Evolutionary conservation across 371 early-diverging fungal species (phyloP).

Genomic region (Rhizopus arrhizus): DNA sequence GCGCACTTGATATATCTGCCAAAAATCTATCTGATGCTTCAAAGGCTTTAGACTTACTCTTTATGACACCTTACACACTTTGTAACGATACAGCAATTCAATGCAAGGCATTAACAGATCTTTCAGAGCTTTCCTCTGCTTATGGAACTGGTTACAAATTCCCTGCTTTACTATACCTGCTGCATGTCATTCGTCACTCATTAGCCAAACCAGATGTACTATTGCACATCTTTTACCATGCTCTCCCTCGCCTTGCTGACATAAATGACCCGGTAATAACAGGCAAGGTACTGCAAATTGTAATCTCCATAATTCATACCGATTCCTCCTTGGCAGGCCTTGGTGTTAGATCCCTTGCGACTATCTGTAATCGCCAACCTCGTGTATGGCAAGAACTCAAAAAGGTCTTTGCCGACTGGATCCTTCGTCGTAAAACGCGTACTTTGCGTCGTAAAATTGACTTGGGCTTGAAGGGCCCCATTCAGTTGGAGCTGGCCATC

Average conservation of each 20-base stretch:
- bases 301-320: conserved; percentile 46
- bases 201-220: conserved; percentile 30
- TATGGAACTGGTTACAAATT: conserved; percentile 37
- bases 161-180: conserved; percentile 47
- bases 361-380: conserved; percentile 54
- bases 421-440: conserved; percentile 47
- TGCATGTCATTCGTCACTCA: conserved; percentile 51
- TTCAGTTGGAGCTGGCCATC: conserved; percentile 59
- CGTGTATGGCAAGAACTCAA: conserved; percentile 64
- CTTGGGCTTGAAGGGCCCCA: conserved; percentile 27
- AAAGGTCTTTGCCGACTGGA: conserved; percentile 57
- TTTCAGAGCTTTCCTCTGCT: conserved; percentile 2
- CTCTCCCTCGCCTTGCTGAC: conserved; percentile 49
- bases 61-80: conserved; percentile 14
- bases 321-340: conserved; percentile 47
- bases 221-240: conserved; percentile 44
- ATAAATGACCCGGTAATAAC: conserved; percentile 55
- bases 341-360: conserved; percentile 50
- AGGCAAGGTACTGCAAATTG: conserved; percentile 51
- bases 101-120: conserved; percentile 1
- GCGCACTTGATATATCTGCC: neutral
- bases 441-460: conserved; percentile 28
- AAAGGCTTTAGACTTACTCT: conserved; percentile 8
- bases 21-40: neutral
- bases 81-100: conserved; percentile 1